Base-by-base conservation (phyloP, 495 filamentous ascomycete species). In the Xylaria longipes region DNA sequence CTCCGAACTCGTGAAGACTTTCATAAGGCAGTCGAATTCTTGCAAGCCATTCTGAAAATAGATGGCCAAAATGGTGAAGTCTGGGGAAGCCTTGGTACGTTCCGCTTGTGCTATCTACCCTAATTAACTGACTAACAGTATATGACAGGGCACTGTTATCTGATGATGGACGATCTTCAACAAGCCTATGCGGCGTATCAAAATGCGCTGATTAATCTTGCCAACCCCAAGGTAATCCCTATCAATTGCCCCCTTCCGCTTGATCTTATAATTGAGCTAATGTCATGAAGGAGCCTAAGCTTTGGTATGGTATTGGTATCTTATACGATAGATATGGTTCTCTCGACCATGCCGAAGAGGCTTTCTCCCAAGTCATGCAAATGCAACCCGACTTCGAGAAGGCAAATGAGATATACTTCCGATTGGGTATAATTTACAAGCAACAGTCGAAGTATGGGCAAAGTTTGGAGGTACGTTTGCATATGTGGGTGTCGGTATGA, bases 141-240 rank as follows among this genome's bases (percentile, higher is more conserved):
- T 3, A 45, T n/a, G 58, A 7, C 75, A 92, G 94, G 95, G 4
- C 97, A 98, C 81, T 98, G 96, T 80, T 97, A 94, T 77, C 85
- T 99, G 29, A 99, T 99, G 96, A 97, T 98, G 94, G 96, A 99
- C 73, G 95, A 99, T 74, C 80, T 99, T 41, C 96, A 98, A 80
- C 93, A 98, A 77, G 96, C 96, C 2, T 99, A 99, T 79, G 91
- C 92, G n/a, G 97, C 96, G 3, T 99, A 99, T 78, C 96, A 99
- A 79, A 92, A 94, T 76, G 96, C 96, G 15, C 83, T 99, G 17
- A 95, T 97, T 73, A 94, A 98, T 82, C 85, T 99, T 50, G 90
- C 90, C 43, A 95, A 98, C 82, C 95, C 96, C 1, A 98, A 98
- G 88, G 94, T 97, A 82, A 72, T 3, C 3, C 25, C 25, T 31